Evolutionary conservation across 2,329 filamentous ascomycete genomes (phyloP), one percentile per base, ranked within the genome.

Genomic region (Metarhizium album): DNA sequence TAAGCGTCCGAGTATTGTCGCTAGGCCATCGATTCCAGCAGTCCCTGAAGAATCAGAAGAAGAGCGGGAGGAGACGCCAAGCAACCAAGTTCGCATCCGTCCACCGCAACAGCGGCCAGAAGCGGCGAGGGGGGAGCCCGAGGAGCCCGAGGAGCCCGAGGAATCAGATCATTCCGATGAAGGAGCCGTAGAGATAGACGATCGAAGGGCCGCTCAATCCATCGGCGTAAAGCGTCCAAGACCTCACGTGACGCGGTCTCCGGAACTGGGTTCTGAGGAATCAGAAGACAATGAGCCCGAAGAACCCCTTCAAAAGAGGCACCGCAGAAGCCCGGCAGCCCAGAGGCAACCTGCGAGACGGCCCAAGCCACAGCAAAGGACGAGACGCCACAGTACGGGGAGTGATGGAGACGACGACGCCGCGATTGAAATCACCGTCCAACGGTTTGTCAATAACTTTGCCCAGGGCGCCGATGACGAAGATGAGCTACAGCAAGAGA

Each of bases 361-460:
- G 45, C 33, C 24, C 45, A 51, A 33, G 45, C 47, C 40, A 33
- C 49, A 52, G 29, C 33, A 49, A 54, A 58, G 51, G 14, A 54
- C 52, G 6, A 61, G 60, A 46, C 52, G 35, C 57, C 60, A 56
- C 55, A 60, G 54, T 29, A 20, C 52, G 51, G 16, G 45, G 38
- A 58, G 59, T 27, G 59, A 59, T 13, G 59, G 62, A 9, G 58
- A 56, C 3, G 55, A 57, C 29, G 58, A 52, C 16, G 57, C 55
- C 4, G 62, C 63, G 2, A 67, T 83, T 42, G 74, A 79, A 5
- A 72, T 84, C n/a, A 76, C 72, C 1, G 76, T 83, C 0, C 79
- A 84, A 59, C 73, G 81, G 13, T 80, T 82, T 45, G 61, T 69
- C 57, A 78, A 75, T n/a, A 70, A 70, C 48, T 69, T 69, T 31